These are phyloP conservation scores for Xylaria nigripes DNA, from an alignment of 495 filamentous ascomycete species.

Conservation along the genomic window DNA sequence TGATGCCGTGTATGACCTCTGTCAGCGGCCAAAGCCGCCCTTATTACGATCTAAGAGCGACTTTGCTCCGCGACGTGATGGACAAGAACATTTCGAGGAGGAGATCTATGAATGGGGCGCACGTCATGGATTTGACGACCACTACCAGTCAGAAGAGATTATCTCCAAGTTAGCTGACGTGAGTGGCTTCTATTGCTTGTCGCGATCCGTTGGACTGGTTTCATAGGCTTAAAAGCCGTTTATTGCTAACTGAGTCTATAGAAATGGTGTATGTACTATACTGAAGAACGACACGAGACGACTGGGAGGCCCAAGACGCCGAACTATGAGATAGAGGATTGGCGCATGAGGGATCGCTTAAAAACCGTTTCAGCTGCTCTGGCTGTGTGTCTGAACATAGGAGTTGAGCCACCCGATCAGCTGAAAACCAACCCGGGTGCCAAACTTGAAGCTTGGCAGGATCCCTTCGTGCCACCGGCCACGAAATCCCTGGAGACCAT, in stretches of 20 bases:
- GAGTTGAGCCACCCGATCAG: conserved; percentile 93
- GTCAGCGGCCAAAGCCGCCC: conserved; percentile 40
- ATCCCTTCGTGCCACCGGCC: conserved; percentile 71
- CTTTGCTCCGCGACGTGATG: conserved; percentile 46
- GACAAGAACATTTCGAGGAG: conserved; percentile 29
- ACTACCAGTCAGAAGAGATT: conserved; percentile 59
- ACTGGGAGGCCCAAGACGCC: conserved; percentile 72
- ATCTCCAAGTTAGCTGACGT: conserved; percentile 50
- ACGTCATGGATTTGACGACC: conserved; percentile 61
- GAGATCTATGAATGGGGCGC: conserved; percentile 45
- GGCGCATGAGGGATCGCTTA: conserved; percentile 91
- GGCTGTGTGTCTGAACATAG: conserved; percentile 91
- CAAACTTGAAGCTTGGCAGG: conserved; percentile 93
- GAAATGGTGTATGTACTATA: conserved; percentile 98
- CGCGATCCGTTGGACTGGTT: not conserved
- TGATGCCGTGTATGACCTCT: conserved; percentile 21
- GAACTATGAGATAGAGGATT: conserved; percentile 65
- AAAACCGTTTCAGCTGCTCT: conserved; percentile 96
- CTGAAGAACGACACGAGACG: conserved; percentile 95
- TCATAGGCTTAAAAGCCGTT: not conserved
- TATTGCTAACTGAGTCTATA: conserved; percentile 24
- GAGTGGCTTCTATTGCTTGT: conserved; percentile 26
- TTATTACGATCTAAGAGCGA: conserved; percentile 67
- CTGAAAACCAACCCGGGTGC: conserved; percentile 87
- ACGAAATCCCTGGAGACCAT: conserved; percentile 88